Evolutionary conservation across 1,139 yeast genomes (phyloP).

Genomic region (Taphrina populina): DNA sequence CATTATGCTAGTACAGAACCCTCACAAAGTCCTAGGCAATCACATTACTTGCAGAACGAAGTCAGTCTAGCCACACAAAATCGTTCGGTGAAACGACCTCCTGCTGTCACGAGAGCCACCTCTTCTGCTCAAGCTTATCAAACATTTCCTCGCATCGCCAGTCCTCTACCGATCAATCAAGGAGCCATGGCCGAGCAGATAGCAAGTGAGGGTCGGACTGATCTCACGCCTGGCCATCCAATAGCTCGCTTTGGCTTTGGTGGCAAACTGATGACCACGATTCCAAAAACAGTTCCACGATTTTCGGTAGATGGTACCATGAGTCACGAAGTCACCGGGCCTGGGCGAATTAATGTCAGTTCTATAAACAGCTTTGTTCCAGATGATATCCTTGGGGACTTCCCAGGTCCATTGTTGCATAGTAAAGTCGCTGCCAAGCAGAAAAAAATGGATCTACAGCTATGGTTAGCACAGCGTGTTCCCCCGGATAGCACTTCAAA

Average conservation of each 20-base stretch:
- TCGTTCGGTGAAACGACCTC: conserved; percentile 3
- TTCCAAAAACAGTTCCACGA: conserved; percentile 45
- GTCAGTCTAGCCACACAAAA: background rate
- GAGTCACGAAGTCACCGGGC: conserved; percentile 12
- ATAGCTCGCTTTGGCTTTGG: conserved; percentile 67
- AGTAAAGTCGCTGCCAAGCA: conserved; percentile 17
- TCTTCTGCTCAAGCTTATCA: conserved; percentile 14
- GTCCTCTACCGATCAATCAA: background rate
- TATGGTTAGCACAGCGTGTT: conserved; percentile 14
- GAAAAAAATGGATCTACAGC: conserved; percentile 5
- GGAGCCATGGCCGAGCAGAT: background rate
- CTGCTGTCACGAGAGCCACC: conserved; percentile 1
- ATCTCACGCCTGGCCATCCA: conserved; percentile 33
- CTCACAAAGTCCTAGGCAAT: conserved; percentile 11
- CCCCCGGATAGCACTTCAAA: background rate
- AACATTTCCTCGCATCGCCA: conserved; percentile 1
- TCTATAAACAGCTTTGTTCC: background rate
- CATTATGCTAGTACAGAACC: conserved; percentile 22
- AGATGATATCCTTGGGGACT: conserved; percentile 2
- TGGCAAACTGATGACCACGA: conserved; percentile 50
- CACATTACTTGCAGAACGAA: background rate
- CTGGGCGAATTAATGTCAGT: background rate
- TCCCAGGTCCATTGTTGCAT: conserved; percentile 21
- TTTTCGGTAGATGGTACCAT: conserved; percentile 15
- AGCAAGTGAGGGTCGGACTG: background rate